Evolutionary conservation across 2,329 filamentous ascomycete species (phyloP).

Genomic region (Anisogramma anomala): DNA sequence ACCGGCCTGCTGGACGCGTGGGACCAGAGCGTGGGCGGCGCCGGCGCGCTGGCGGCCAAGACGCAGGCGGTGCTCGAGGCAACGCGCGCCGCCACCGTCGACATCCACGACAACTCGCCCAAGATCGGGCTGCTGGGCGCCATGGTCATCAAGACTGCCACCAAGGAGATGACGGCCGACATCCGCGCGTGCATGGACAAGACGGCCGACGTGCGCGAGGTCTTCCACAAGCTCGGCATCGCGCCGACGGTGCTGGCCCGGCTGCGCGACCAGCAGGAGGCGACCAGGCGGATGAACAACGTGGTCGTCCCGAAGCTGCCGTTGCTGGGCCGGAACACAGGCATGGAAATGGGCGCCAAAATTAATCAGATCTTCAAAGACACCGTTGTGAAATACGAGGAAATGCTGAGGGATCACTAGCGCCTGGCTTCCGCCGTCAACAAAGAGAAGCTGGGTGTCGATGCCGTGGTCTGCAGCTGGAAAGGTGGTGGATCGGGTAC

Average conservation of each 20-base stretch:
- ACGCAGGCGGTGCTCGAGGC: not conserved
- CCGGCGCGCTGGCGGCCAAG: not conserved
- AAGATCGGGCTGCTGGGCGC: not conserved
- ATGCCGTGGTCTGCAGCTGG: too few relatives aligned
- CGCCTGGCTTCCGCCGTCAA: too few relatives aligned
- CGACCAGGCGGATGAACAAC: not conserved
- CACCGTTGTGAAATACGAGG: not conserved
- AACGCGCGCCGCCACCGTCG: not conserved
- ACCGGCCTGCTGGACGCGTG: not conserved
- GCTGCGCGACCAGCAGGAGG: not conserved
- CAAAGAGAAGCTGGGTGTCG: too few relatives aligned
- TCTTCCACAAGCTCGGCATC: not conserved
- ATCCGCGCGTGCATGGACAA: not conserved
- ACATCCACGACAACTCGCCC: not conserved
- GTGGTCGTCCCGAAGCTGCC: not conserved
- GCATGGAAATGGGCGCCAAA: not conserved
- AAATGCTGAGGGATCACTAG: not conserved
- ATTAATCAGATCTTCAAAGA: not conserved
- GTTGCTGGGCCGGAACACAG: not conserved
- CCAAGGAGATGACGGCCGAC: not conserved
- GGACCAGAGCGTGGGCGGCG: not conserved
- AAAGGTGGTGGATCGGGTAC: too few relatives aligned
- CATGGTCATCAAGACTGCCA: not conserved
- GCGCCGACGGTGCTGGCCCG: not conserved
- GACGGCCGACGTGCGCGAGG: not conserved